These are phyloP conservation scores for Phaeosphaeriaceae sp. DNA, from an alignment of 2,329 filamentous ascomycete genomes.

Conservation along the genomic window DNA sequence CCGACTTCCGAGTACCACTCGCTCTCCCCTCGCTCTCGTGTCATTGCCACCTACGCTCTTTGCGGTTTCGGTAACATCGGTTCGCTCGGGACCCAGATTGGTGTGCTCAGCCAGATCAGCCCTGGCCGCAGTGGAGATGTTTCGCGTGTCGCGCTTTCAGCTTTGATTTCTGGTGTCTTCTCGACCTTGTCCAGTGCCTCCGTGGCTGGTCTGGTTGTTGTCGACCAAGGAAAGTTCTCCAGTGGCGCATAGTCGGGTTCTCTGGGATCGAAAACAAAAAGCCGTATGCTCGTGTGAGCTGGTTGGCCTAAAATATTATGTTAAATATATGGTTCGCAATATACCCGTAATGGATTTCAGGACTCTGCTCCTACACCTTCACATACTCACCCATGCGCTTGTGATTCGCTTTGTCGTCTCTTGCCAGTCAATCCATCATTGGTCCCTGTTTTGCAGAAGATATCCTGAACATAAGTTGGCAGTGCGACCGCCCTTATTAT, in stretches of 20 bases:
- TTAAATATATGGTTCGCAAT: constrained; percentile 23
- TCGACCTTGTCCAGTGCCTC: constrained; percentile 79
- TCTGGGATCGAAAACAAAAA: constrained; percentile 1
- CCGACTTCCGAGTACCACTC: constrained; percentile 59
- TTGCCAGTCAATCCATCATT: too few relatives aligned
- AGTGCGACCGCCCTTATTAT: not conserved
- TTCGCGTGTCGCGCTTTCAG: constrained; percentile 76
- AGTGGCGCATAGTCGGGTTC: constrained; percentile 20
- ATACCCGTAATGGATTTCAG: constrained; percentile 31
- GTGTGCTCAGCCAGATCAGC: constrained; percentile 82
- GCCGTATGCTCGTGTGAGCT: not conserved
- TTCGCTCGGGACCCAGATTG: constrained; percentile 88
- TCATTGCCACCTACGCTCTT: constrained; percentile 87
- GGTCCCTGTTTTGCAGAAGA: too few relatives aligned
- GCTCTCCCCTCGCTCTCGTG: constrained; percentile 73
- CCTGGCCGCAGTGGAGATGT: constrained; percentile 78
- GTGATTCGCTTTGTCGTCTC: too few relatives aligned
- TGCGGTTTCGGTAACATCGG: constrained; percentile 82
- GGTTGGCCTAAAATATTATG: constrained; percentile 22
- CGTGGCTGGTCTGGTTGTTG: constrained; percentile 63
- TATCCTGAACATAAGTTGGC: not conserved
- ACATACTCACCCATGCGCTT: not conserved
- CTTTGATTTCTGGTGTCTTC: constrained; percentile 79
- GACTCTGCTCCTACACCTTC: constrained; percentile 9
- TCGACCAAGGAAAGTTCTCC: constrained; percentile 40